A percentile compares a stretch with the other conserved stretches of the same genome.
Evolutionary conservation across 305 asterid species (phyloP).

Genomic region (Ilex paraguariensis): DNA sequence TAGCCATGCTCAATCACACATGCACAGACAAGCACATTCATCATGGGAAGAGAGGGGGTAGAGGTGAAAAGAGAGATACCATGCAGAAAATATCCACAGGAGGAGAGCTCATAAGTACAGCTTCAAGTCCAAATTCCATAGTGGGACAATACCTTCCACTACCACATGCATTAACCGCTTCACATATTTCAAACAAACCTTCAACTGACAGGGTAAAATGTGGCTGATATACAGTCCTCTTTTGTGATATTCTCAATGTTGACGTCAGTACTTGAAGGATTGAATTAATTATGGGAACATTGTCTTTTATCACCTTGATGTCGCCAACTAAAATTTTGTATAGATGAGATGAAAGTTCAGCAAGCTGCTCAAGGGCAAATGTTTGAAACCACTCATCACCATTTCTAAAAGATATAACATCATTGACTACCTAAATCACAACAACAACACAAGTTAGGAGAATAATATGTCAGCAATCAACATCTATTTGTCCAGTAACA

Average conservation of each 20-base stretch:
- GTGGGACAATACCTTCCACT: constrained; percentile 30
- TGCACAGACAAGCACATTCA: neutral
- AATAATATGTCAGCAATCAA: constrained; percentile 1
- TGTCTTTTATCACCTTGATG: constrained; percentile 32
- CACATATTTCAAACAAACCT: constrained; percentile 47
- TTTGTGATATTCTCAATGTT: constrained; percentile 71
- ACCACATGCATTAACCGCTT: constrained; percentile 52
- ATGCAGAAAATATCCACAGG: constrained; percentile 42
- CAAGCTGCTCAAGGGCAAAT: constrained; percentile 79
- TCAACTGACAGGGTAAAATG: constrained; percentile 66
- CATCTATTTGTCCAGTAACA: neutral
- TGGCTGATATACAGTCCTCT: constrained; percentile 74
- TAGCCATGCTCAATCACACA: neutral
- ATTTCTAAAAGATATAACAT: constrained; percentile 45
- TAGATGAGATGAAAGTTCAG: constrained; percentile 66
- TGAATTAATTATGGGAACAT: constrained; percentile 32
- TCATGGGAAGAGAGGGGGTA: neutral
- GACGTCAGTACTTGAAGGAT: constrained; percentile 51
- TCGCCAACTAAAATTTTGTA: constrained; percentile 51
- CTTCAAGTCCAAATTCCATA: constrained; percentile 63
- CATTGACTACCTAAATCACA: constrained; percentile 46
- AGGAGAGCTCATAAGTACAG: constrained; percentile 78
- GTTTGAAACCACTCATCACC: constrained; percentile 68
- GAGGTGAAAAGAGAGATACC: constrained; percentile 40
- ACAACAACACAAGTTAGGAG: neutral